Percentiles rank a stretch among this genome's conserved stretches.
Evolutionary conservation across 1,284 basidiomycete genomes (phyloP).

Genomic region (Boletus semigastroideus): DNA sequence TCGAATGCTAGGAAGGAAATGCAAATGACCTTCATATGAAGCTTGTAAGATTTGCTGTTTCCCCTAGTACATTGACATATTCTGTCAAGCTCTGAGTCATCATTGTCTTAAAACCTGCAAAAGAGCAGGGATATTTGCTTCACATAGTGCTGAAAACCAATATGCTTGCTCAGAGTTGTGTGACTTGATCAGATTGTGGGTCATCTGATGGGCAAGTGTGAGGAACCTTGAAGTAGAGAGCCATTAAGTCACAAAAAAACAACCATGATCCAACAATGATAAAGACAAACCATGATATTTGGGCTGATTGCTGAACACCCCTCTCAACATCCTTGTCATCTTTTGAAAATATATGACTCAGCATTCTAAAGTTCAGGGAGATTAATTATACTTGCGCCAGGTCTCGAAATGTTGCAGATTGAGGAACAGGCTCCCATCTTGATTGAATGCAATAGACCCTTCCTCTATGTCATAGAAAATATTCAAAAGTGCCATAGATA

Average conservation of each 20-base stretch:
- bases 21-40: no score
- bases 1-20: no score
- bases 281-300: slow-evolving; percentile 75
- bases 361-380: no score
- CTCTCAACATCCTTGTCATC: slow-evolving; percentile 67
- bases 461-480: slow-evolving; percentile 86
- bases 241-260: no score
- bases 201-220: slow-evolving; percentile 87
- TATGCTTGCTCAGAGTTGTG: slow-evolving; percentile 88
- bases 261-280: no score
- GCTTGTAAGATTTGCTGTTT: no score
- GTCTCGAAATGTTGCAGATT: no score
- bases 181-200: slow-evolving; percentile 74
- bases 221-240: background rate
- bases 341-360: background rate
- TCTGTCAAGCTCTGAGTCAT: no score
- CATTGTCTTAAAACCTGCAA: no score
- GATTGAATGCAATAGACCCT: slow-evolving; percentile 68
- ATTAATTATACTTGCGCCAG: no score
- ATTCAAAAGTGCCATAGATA: slow-evolving; percentile 73
- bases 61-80: no score
- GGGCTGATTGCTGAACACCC: slow-evolving; percentile 63
- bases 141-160: slow-evolving; percentile 88
- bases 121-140: slow-evolving; percentile 43
- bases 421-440: no score